Evolutionary conservation across 495 filamentous ascomycete species (phyloP).

Genomic region (Aspergillus diversus): DNA sequence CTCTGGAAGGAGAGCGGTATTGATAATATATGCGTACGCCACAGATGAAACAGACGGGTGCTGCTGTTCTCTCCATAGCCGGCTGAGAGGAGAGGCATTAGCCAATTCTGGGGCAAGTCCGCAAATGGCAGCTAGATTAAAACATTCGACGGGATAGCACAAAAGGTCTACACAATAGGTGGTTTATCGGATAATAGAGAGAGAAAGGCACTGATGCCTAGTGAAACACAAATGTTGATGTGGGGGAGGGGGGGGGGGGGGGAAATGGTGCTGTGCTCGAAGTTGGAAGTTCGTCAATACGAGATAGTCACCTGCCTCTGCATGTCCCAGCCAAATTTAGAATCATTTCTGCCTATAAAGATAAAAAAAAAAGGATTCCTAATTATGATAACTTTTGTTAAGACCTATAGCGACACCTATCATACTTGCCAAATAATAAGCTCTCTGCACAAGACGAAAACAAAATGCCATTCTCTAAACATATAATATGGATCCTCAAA

Average conservation of each 20-base stretch:
- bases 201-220: background rate
- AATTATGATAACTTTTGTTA: slow-evolving; percentile 5
- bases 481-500: background rate
- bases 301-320: background rate
- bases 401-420: slow-evolving; percentile 13
- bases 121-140: no score
- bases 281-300: background rate
- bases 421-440: slow-evolving; percentile 20
- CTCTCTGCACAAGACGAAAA: slow-evolving; percentile 11
- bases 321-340: background rate
- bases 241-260: background rate
- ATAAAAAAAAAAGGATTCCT: background rate
- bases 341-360: background rate
- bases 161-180: background rate
- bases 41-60: background rate
- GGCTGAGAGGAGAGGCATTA: no score
- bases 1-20: background rate
- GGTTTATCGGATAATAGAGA: background rate
- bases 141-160: no score
- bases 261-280: background rate
- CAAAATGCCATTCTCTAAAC: background rate
- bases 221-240: background rate
- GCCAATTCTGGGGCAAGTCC: no score
- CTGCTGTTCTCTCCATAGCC: background rate
- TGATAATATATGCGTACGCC: background rate